Evolutionary conservation across 2,329 filamentous ascomycete species (phyloP).

Genomic region (Apiospora aurea): DNA sequence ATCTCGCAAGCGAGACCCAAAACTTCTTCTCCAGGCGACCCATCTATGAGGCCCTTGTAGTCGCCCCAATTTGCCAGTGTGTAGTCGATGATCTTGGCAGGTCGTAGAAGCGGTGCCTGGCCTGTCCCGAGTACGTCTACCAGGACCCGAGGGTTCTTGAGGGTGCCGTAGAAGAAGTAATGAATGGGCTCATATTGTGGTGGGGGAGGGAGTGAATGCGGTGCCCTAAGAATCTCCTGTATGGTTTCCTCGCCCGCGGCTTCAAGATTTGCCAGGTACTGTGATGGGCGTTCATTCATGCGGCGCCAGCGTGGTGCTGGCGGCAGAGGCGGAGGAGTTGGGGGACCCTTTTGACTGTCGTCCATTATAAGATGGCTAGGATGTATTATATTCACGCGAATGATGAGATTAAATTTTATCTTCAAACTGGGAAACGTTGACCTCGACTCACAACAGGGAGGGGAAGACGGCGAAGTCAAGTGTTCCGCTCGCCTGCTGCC

Average conservation of each 20-base stretch:
- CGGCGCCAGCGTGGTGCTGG: neutral
- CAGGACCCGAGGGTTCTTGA: conserved; percentile 42
- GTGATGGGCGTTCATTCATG: neutral
- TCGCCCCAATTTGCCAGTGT: conserved; percentile 29
- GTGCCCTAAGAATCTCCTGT: neutral
- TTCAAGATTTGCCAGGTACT: neutral
- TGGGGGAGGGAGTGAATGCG: neutral
- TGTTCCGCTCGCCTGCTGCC: neutral
- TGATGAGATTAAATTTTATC: neutral
- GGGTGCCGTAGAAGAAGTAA: conserved; percentile 52
- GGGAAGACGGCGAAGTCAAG: neutral
- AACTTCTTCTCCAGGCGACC: conserved; percentile 28
- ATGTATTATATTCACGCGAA: neutral
- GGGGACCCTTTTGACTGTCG: neutral
- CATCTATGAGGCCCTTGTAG: conserved; percentile 29
- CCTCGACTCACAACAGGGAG: fast-evolving
- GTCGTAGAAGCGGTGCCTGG: conserved; percentile 31
- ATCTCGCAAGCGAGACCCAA: conserved; percentile 32
- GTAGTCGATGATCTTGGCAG: conserved; percentile 40
- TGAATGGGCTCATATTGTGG: conserved; percentile 34
- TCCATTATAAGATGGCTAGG: neutral
- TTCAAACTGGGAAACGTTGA: neutral
- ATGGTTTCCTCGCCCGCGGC: neutral
- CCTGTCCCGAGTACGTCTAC: conserved; percentile 41
- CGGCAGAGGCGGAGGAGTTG: neutral